These are phyloP conservation scores for Guadua angustifolia DNA, from an alignment of 176 grass and related monocot species.

Conservation along the genomic window DNA sequence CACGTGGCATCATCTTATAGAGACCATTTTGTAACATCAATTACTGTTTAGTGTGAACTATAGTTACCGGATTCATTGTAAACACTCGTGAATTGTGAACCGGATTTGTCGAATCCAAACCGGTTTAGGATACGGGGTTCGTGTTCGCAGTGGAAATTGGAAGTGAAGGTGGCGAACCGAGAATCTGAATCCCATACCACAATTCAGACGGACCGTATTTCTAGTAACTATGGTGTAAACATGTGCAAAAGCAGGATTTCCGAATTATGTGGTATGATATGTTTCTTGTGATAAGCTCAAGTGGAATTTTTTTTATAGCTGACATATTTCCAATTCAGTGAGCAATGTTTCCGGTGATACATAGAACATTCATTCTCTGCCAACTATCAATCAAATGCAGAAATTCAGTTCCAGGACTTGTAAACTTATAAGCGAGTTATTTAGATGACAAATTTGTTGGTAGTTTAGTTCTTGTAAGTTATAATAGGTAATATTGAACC, in stretches of 20 bases:
- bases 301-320: neutral
- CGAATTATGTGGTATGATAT: neutral
- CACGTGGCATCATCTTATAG: neutral
- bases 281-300: constrained; percentile 5
- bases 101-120: too few species aligned
- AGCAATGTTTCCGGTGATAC: neutral
- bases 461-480: neutral
- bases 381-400: constrained; percentile 21
- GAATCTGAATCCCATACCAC: too few species aligned
- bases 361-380: neutral
- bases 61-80: too few species aligned
- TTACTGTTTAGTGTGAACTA: constrained; percentile 10
- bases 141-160: too few species aligned
- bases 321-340: neutral
- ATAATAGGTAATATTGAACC: neutral
- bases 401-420: constrained; percentile 1
- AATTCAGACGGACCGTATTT: too few species aligned
- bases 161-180: too few species aligned
- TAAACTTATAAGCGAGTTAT: neutral
- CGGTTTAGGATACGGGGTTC: too few species aligned
- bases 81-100: too few species aligned
- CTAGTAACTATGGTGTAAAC: neutral
- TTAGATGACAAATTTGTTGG: neutral
- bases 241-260: neutral
- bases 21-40: constrained; percentile 19